Percentiles rank a stretch among this genome's conserved stretches.
These are phyloP conservation scores for Penicillium bovifimosum DNA, from an alignment of 495 filamentous ascomycete species.

Conservation along the genomic window DNA sequence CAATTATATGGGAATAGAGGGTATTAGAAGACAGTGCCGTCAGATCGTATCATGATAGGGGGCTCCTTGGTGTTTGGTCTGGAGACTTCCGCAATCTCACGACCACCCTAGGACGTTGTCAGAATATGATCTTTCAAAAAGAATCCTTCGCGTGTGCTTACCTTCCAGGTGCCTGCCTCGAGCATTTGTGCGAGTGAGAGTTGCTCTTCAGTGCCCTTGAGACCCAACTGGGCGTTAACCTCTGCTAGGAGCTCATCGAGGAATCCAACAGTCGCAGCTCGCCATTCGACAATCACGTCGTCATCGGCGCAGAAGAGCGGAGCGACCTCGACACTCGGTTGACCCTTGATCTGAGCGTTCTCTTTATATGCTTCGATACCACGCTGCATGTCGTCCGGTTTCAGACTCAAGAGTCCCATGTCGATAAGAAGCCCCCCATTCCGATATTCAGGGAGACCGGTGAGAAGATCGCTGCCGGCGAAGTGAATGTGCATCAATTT, in stretches of 20 bases:
- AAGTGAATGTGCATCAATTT: conserved; percentile 59
- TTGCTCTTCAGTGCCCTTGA: conserved; percentile 43
- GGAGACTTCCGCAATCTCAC: conserved; percentile 93
- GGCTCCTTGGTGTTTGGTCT: conserved; percentile 95
- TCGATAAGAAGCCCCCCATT: conserved; percentile 68
- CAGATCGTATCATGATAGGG: conserved; percentile 92
- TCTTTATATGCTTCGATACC: conserved; percentile 66
- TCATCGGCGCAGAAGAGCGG: conserved; percentile 59
- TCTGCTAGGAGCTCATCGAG: conserved; percentile 56
- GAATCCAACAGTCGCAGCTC: conserved; percentile 61
- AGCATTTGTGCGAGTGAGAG: conserved; percentile 63
- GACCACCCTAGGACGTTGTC: conserved; percentile 64
- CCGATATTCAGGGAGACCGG: conserved; percentile 64
- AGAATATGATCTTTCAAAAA: conserved; percentile 14
- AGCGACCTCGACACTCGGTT: conserved; percentile 62
- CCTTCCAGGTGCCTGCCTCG: conserved; percentile 79
- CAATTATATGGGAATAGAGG: conserved; percentile 23
- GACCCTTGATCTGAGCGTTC: conserved; percentile 69
- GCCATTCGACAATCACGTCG: conserved; percentile 69
- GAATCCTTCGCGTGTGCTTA: conserved; percentile 24
- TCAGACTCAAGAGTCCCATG: conserved; percentile 56
- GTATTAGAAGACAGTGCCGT: conserved; percentile 88
- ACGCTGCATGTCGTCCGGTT: conserved; percentile 50
- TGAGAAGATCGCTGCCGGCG: conserved; percentile 57
- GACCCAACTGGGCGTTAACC: conserved; percentile 57